A percentile compares a stretch with the other conserved stretches of the same genome.
Conservation (phyloP, 495 filamentous ascomycete genomes). For the Annulohypoxylon moriforme region DNA sequence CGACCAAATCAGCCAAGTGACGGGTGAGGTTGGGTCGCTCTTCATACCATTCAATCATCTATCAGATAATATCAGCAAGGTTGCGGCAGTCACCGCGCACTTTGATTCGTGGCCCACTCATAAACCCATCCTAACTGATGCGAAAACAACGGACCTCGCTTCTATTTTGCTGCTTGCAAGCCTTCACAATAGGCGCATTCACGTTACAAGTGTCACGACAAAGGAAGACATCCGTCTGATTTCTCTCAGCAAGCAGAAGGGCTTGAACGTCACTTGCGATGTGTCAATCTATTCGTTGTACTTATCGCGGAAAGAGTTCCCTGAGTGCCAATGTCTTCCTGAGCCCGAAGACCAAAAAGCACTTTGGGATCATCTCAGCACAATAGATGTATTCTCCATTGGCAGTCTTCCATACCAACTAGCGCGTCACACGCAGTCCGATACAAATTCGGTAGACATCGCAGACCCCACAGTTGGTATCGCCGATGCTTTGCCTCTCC, state of each 20-base stretch:
- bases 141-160: conserved; percentile 83
- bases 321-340: conserved; percentile 74
- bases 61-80: conserved; percentile 87
- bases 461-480: conserved; percentile 71
- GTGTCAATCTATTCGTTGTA: conserved; percentile 86
- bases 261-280: conserved; percentile 85
- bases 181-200: conserved; percentile 84
- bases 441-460: conserved; percentile 26
- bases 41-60: conserved; percentile 92
- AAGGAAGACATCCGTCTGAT: conserved; percentile 87
- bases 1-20: conserved; percentile 77
- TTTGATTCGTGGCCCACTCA: conserved; percentile 82
- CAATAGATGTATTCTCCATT: conserved; percentile 86
- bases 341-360: conserved; percentile 77
- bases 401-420: conserved; percentile 86
- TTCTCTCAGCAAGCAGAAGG: conserved; percentile 83
- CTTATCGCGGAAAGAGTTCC: conserved; percentile 78
- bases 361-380: conserved; percentile 80
- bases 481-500: conserved; percentile 78
- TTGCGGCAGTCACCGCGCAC: conserved; percentile 82
- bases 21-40: conserved; percentile 81
- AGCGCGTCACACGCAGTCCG: conserved; percentile 66
- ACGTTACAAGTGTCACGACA: conserved; percentile 83
- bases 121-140: conserved; percentile 89
- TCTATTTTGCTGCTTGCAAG: conserved; percentile 83